Evolutionary conservation across 371 early-diverging fungal genomes (phyloP), one percentile per base, ranked within the genome.

Genomic region (Actinomortierella ambigua): DNA sequence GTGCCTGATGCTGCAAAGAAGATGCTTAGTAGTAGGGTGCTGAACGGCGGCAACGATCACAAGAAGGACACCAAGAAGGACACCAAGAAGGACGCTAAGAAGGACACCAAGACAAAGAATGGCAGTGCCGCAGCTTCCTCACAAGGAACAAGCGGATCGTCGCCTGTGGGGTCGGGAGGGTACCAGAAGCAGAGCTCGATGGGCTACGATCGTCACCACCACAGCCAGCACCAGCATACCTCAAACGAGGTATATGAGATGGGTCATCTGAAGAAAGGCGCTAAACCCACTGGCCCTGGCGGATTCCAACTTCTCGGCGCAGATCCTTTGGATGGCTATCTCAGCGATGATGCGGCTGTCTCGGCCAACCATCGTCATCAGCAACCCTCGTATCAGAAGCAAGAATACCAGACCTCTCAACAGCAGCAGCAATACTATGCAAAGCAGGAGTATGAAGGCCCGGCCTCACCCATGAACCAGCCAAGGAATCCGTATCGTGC

Each of bases 1-100:
- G 73, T 73, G 14, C 73, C 73, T 18, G 73, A 73, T 13, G 60
- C 34, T 7, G 73, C 73, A 53, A 66, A 56, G 54, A 73, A 66
- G 67, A 48, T 73, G 41, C 27, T 73, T 26, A 73, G 67, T 60
- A 55, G 47, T 46, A 73, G 56, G 57, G 57, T 73, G 23, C 44
- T 73, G 39, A 42, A 57, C 5, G 66, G 66, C 20, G 66, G 55
- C 14, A 42, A 49, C 4, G 51, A 56, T 41, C 15, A 53, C 18
- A 15, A 18, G 11, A 15, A 18, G 14, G 50, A 65, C 23, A 58
- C 54, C 24, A 51, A 51, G 51, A 28, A 24, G 28, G 24, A 24
- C 1, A 51, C 51, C 3, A 11, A 27, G 26, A 18, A 24, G 1
- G 22, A 49, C 1, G 58, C 50, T 24, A 52, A 68, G 56, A 55